Evolutionary conservation across 202 grass and related monocot species (phyloP), one percentile per base, ranked within the genome.

Genomic region (Zoysia matrella): DNA sequence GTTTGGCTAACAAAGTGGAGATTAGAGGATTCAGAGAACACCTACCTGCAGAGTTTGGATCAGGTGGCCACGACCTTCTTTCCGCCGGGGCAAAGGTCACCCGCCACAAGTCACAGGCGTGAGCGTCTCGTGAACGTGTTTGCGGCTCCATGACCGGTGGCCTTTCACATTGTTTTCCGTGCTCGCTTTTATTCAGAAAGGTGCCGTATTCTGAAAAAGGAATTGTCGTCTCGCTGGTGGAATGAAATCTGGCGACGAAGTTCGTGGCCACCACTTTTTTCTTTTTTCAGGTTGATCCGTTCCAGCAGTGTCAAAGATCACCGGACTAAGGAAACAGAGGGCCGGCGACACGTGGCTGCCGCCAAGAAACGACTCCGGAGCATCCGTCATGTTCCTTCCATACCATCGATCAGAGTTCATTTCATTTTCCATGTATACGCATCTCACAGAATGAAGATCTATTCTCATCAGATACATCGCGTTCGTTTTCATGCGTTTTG

Each of bases 241-340:
- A 39, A 41, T 13, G 49, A 63, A 72, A 71, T 30, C 22, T 30
- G 22, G 22, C 22, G 22, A 30, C 22, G 0, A 30, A 30, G 22
- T 30, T 30, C 22, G 22, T 30, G 22, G 22, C 22, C 22, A 30
- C 22, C 22, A 30, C 22, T 30, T 30, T 30, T 30, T 30, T 30
- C 50, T 36, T 36, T 36, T 36, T 36, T 36, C 30, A 36, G 30
- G 30, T 36, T 36, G 30, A 36, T 36, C 30, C 30, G 30, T 36
- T 36, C 30, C 30, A 1, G 30, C 30, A 36, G 30, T 36, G 30
- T 36, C 74, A 54, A 56, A 73, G 60, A 8, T 48, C 5, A 56
- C 68, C 50, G 3, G 67, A 43, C 22, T 85, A 86, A 80, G 70
- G 70, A 86, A 86, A 15, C 41, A 69, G 30, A 45, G 0, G 3